These are phyloP conservation scores for Ciborinia camelliae DNA, from an alignment of 2,329 filamentous ascomycete genomes.

Conservation along the genomic window DNA sequence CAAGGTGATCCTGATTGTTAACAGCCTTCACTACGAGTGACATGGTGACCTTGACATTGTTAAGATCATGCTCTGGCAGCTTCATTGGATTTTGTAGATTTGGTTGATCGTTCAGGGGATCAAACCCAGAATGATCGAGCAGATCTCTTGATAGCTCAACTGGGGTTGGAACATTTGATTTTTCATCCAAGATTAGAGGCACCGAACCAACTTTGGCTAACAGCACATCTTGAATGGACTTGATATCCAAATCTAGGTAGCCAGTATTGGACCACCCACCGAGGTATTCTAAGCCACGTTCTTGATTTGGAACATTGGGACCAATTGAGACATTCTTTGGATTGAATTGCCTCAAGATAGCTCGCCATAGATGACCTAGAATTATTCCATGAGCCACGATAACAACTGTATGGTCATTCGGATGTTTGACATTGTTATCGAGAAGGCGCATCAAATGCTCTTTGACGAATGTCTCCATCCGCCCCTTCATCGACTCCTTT, in stretches of 20 bases:
- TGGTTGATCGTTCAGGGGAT: background rate
- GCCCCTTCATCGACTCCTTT: constrained; percentile 59
- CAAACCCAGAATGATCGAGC: background rate
- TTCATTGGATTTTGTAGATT: background rate
- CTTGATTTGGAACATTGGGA: constrained; percentile 41
- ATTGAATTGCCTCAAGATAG: constrained; percentile 55
- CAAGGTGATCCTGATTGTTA: constrained; percentile 70
- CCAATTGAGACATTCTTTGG: constrained; percentile 38
- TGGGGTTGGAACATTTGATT: background rate
- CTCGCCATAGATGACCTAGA: constrained; percentile 64
- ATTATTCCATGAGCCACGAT: constrained; percentile 84
- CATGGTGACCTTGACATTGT: constrained; percentile 39
- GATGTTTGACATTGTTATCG: constrained; percentile 25
- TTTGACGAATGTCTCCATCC: constrained; percentile 65
- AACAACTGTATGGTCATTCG: constrained; percentile 48
- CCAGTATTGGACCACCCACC: constrained; percentile 66
- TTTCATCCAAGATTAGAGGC: background rate
- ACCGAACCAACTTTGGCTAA: background rate
- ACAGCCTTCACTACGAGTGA: constrained; percentile 54
- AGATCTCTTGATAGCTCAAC: background rate
- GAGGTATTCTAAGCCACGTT: constrained; percentile 44
- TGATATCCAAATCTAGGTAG: constrained; percentile 42
- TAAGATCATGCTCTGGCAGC: background rate
- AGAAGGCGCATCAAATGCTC: constrained; percentile 57
- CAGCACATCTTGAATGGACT: constrained; percentile 11